These are phyloP conservation scores for Cryptomeria japonica DNA, from an alignment of 75 land plant species.

Conservation along the genomic window DNA sequence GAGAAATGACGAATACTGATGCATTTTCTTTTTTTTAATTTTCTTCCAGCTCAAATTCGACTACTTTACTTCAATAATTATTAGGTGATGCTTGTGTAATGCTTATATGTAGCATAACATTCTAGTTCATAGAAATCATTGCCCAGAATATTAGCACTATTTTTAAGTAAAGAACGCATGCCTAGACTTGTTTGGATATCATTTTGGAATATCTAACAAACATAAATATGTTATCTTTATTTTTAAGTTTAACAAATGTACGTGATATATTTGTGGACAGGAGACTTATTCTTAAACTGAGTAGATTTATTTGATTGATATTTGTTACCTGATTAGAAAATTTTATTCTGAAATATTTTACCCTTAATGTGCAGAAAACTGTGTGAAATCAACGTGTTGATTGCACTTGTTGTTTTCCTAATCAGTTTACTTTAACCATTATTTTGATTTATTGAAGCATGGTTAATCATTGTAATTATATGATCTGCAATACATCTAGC, in stretches of 20 bases:
- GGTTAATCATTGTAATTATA: neutral
- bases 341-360: neutral
- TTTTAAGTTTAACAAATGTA: neutral
- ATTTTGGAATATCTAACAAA: neutral
- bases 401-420: neutral
- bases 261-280: neutral
- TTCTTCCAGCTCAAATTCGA: neutral
- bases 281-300: neutral
- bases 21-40: neutral
- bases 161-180: neutral
- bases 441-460: neutral
- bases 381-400: neutral
- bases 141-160: neutral
- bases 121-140: neutral
- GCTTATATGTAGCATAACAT: too few species aligned
- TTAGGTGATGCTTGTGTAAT: neutral
- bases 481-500: constrained; percentile 74
- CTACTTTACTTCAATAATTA: neutral
- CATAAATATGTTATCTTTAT: neutral
- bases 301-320: neutral
- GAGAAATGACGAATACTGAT: neutral
- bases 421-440: neutral
- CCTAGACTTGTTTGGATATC: neutral
- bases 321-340: neutral
- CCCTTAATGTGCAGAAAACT: neutral